phyloP scores from a whole-genome alignment of 2,329 filamentous ascomycete genomes.

The Aspergillus pseudotamarii region DNA sequence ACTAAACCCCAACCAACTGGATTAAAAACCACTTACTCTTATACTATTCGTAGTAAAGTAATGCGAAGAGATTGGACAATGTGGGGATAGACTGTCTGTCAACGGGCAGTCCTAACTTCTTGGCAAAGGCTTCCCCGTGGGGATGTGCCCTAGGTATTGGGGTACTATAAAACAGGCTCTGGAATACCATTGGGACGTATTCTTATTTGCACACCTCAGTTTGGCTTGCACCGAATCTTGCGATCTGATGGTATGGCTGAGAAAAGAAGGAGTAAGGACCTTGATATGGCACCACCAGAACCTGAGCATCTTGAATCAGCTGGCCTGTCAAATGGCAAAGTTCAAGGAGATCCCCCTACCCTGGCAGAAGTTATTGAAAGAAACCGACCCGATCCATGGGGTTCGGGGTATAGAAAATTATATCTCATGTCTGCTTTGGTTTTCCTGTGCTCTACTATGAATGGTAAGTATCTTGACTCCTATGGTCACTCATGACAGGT shows the following conservation, averaged over 20 bases:
- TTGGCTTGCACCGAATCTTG: not conserved
- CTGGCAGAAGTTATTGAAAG: constrained; percentile 6
- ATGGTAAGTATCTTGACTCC: constrained; percentile 3
- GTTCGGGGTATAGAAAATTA: constrained; percentile 11
- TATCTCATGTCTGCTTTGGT: constrained; percentile 14
- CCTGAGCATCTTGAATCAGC: not conserved
- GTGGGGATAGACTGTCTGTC: not conserved
- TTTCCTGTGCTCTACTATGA: constrained; percentile 18
- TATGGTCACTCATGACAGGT: not conserved
- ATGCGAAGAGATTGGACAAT: too few relatives aligned
- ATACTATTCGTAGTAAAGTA: too few relatives aligned
- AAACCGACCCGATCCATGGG: constrained; percentile 12
- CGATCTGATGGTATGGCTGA: not conserved
- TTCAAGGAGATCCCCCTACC: not conserved
- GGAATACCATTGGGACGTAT: too few relatives aligned
- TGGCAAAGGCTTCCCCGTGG: not conserved
- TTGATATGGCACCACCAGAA: not conserved
- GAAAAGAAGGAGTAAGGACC: not conserved
- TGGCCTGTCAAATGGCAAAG: not conserved
- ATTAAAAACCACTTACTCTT: too few relatives aligned
- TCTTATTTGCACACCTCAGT: too few relatives aligned
- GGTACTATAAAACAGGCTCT: not conserved
- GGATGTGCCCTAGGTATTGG: not conserved
- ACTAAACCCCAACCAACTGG: too few relatives aligned
- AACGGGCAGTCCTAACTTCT: not conserved